Conservation (phyloP, 148 eudicot species). For the Silene uniflora region DNA sequence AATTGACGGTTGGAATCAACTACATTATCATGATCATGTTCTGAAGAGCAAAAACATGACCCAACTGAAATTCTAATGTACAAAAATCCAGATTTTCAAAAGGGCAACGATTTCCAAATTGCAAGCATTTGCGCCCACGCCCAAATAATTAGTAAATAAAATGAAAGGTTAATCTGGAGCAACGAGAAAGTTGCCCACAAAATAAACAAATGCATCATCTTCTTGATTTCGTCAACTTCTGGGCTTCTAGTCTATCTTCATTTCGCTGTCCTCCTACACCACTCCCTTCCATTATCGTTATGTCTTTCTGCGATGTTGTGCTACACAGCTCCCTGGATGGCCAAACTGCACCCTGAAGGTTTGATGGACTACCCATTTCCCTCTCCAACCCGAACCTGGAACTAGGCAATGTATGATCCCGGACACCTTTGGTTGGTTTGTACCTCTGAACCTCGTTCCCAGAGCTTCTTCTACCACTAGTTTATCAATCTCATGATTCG, state of each 20-base stretch:
- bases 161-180: constrained; percentile 9
- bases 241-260: constrained; percentile 14
- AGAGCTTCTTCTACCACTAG: neutral
- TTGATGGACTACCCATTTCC: constrained; percentile 37
- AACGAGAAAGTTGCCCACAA: constrained; percentile 20
- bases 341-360: constrained; percentile 37
- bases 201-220: constrained; percentile 12
- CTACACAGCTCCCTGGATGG: constrained; percentile 34
- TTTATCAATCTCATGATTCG: constrained; percentile 14
- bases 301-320: constrained; percentile 20
- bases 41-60: neutral
- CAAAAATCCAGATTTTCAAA: constrained; percentile 19
- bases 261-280: constrained; percentile 17
- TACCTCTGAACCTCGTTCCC: constrained; percentile 5
- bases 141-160: neutral
- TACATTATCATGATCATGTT: neutral
- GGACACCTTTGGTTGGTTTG: neutral
- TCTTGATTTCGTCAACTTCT: constrained; percentile 29
- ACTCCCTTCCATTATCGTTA: constrained; percentile 23
- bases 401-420: constrained; percentile 4
- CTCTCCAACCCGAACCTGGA: constrained; percentile 36
- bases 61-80: constrained; percentile 8
- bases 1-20: neutral
- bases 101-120: neutral
- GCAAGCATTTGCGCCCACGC: neutral